A percentile compares a stretch with the other conserved stretches of the same genome.
Conservation (phyloP, 78 protist genomes). For the Guillardia theta region DNA sequence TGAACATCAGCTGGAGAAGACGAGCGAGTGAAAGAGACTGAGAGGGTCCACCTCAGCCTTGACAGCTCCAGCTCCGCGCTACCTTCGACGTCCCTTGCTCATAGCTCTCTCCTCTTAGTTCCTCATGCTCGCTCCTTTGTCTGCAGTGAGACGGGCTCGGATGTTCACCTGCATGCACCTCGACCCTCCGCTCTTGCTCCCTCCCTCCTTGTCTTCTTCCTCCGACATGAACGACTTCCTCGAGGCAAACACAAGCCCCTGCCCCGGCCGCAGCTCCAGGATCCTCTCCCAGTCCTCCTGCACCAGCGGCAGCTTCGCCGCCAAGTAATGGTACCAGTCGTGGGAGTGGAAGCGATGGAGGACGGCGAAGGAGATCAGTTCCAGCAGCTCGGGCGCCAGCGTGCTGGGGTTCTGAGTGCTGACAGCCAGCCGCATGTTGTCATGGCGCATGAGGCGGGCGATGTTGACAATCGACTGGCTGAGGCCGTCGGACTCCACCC, state of each 20-base stretch:
- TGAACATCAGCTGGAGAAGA: too few species aligned
- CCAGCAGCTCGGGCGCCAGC: conserved; percentile 31
- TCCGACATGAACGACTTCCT: too few species aligned
- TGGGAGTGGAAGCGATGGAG: not conserved
- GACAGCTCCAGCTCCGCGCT: too few species aligned
- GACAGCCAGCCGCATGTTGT: not conserved
- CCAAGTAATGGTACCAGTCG: conserved; percentile 21
- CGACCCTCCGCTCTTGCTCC: too few species aligned
- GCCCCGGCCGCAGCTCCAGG: not conserved
- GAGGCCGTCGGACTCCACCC: not conserved
- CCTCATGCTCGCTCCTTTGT: too few species aligned
- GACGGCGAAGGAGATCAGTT: not conserved
- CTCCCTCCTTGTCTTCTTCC: too few species aligned
- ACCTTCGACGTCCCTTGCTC: too few species aligned
- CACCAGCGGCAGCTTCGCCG: not conserved
- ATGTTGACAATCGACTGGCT: not conserved
- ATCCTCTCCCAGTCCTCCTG: not conserved
- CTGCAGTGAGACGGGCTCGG: too few species aligned
- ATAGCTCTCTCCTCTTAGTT: too few species aligned
- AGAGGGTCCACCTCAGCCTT: too few species aligned
- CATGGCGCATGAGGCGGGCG: conserved; percentile 37
- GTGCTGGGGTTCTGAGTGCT: conserved; percentile 12
- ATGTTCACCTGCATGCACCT: too few species aligned
- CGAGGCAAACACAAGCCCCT: not conserved
- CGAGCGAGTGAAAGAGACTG: too few species aligned